phyloP scores from a whole-genome alignment of 2,329 filamentous ascomycete genomes.

The Penicillium sp. region DNA sequence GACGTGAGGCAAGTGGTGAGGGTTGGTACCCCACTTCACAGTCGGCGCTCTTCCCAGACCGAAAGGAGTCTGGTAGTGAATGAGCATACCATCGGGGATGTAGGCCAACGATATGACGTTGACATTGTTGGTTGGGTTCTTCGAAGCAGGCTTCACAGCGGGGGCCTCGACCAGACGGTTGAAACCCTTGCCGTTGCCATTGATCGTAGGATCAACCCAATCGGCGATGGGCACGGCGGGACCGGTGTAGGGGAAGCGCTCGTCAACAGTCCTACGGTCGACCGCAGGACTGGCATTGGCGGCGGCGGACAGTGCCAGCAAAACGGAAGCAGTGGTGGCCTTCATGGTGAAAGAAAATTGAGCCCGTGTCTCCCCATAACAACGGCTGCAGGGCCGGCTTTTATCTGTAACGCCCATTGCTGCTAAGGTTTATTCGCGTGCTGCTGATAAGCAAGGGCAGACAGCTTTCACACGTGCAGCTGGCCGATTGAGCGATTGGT shows the following conservation, averaged over 20 bases:
- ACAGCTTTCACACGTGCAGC: conserved; percentile 1
- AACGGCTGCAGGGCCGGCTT: not conserved
- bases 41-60: conserved; percentile 48
- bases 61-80: conserved; percentile 57
- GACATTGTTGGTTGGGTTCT: conserved; percentile 52
- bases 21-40: conserved; percentile 46
- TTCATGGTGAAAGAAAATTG: conserved; percentile 20
- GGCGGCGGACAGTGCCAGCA: conserved; percentile 23
- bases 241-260: conserved; percentile 49
- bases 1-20: conserved; percentile 33
- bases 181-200: conserved; percentile 55
- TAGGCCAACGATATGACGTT: conserved; percentile 54
- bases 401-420: not conserved
- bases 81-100: conserved; percentile 50
- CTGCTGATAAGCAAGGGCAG: not conserved
- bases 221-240: conserved; percentile 52
- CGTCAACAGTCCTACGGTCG: conserved; percentile 30
- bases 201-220: conserved; percentile 52
- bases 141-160: conserved; percentile 47
- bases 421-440: not conserved
- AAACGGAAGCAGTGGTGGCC: conserved; percentile 17
- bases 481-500: not conserved
- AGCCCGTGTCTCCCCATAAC: not conserved
- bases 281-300: conserved; percentile 33
- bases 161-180: conserved; percentile 52